A percentile compares a stretch with the other conserved stretches of the same genome.
These are phyloP conservation scores for Gossypium sturtianum DNA, from an alignment of 345 rosid genomes.

Conservation along the genomic window DNA sequence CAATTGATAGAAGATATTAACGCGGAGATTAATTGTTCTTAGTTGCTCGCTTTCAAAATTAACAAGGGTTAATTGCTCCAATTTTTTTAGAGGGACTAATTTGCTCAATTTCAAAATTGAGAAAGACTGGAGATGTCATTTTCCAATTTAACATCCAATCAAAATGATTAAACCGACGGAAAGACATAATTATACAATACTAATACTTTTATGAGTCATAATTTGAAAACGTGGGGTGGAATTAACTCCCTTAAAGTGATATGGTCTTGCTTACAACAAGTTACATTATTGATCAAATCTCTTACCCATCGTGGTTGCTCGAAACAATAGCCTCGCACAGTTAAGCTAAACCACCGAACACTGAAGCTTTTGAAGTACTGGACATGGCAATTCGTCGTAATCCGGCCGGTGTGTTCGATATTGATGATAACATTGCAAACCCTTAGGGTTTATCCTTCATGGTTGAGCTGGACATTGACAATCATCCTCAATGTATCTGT, in stretches of 20 bases:
- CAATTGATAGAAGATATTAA: too few species aligned
- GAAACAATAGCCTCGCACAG: constrained; percentile 63
- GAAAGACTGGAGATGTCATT: too few species aligned
- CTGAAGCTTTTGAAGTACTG: constrained; percentile 75
- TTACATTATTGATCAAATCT: neutral
- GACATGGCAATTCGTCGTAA: constrained; percentile 95
- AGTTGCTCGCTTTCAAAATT: too few species aligned
- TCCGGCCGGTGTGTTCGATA: constrained; percentile 77
- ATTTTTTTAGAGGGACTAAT: too few species aligned
- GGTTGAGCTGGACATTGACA: constrained; percentile 97
- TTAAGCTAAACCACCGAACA: constrained; percentile 59
- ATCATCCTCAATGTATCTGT: constrained; percentile 80
- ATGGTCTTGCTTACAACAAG: neutral
- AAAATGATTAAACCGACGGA: neutral
- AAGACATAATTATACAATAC: too few species aligned
- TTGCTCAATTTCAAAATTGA: too few species aligned
- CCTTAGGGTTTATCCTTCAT: constrained; percentile 66
- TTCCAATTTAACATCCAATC: neutral
- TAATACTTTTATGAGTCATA: neutral
- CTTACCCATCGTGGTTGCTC: constrained; percentile 5
- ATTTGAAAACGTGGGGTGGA: neutral
- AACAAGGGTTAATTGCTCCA: too few species aligned
- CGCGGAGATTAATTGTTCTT: too few species aligned
- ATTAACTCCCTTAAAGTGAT: neutral
- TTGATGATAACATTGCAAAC: constrained; percentile 71